These are phyloP conservation scores for Ogataea hybrid DNA, from an alignment of 1,139 yeast species.

Conservation along the genomic window DNA sequence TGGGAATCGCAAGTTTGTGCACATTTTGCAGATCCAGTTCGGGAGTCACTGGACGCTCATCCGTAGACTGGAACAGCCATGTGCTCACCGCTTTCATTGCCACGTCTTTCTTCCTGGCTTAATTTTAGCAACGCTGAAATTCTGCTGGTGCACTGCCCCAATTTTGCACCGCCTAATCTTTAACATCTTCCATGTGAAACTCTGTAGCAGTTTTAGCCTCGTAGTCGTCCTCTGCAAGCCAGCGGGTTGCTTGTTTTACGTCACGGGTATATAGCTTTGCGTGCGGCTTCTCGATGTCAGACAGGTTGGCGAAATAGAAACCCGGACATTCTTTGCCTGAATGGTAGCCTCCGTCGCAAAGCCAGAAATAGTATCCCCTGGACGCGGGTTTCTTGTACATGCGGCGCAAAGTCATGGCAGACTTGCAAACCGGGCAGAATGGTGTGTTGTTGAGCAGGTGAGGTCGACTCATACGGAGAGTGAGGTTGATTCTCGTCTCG, in stretches of 20 bases:
- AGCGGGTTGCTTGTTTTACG: conserved; percentile 27
- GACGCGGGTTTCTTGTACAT: conserved; percentile 41
- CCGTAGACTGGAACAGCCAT: background rate
- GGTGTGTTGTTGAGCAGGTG: conserved; percentile 41
- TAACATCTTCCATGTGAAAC: conserved; percentile 2
- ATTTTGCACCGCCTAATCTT: conserved; percentile 1
- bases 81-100: background rate
- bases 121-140: background rate
- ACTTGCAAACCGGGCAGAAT: conserved; percentile 45
- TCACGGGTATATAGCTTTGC: conserved; percentile 19
- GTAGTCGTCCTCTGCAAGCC: conserved; percentile 40
- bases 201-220: conserved; percentile 10
- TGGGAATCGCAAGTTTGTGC: background rate
- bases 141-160: background rate
- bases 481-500: conserved; percentile 53
- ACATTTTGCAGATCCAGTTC: background rate
- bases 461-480: conserved; percentile 54
- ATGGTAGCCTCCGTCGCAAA: conserved; percentile 41
- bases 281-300: conserved; percentile 12
- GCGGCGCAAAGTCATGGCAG: conserved; percentile 47
- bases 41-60: background rate
- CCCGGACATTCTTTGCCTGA: conserved; percentile 43
- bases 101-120: background rate
- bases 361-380: conserved; percentile 55
- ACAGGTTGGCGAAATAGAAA: conserved; percentile 46